phyloP scores from a whole-genome alignment of 495 filamentous ascomycete species.

The Lasiosphaeriaceae sp. region DNA sequence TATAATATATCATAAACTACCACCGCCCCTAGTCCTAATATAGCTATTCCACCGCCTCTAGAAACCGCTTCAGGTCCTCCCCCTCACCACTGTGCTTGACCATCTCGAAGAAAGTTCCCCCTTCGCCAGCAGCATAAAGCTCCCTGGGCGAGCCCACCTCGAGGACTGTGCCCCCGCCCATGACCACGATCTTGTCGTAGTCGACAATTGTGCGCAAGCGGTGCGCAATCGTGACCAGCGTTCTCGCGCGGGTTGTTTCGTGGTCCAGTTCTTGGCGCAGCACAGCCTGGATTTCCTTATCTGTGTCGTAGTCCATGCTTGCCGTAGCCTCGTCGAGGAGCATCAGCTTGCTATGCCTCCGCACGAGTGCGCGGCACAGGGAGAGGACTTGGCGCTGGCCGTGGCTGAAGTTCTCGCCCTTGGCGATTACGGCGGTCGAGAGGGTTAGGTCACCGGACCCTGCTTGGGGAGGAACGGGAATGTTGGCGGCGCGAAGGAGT shows the following conservation, averaged over 20 bases:
- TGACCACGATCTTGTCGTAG: constrained; percentile 47
- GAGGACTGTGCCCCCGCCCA: constrained; percentile 41
- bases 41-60: too few species aligned
- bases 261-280: constrained; percentile 36
- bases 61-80: constrained; percentile 35
- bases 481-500: not conserved
- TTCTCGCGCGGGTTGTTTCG: constrained; percentile 36
- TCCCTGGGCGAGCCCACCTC: constrained; percentile 43
- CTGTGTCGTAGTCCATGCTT: constrained; percentile 55
- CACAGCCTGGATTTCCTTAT: constrained; percentile 47
- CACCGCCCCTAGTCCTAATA: too few species aligned
- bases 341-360: constrained; percentile 47
- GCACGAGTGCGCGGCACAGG: constrained; percentile 52
- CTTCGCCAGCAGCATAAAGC: constrained; percentile 29
- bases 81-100: constrained; percentile 48
- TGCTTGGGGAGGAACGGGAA: not conserved
- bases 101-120: constrained; percentile 50
- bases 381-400: constrained; percentile 57
- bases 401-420: constrained; percentile 54
- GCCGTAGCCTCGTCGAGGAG: constrained; percentile 58
- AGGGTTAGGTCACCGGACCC: constrained; percentile 30
- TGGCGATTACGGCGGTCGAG: constrained; percentile 42
- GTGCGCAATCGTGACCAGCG: constrained; percentile 50
- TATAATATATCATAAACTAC: too few species aligned
- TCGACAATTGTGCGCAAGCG: constrained; percentile 48